A percentile compares a stretch with the other conserved stretches of the same genome.
phyloP scores from a whole-genome alignment of 192 early-diverging fungal species.

The Obelidium mucronatum region DNA sequence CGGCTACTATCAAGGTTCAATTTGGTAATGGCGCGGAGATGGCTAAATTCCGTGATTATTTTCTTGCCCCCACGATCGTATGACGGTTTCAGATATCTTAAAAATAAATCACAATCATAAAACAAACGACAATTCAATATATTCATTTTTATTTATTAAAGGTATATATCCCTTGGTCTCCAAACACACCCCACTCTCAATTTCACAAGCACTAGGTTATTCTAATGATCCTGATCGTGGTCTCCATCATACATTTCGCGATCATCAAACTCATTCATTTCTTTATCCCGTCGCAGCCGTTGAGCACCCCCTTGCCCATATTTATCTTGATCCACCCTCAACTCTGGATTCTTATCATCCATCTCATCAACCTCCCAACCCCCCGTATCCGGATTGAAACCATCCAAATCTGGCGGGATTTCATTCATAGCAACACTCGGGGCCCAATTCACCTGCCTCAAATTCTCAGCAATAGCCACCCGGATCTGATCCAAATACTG shows the following conservation, averaged over 20 bases:
- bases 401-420: slow-evolving; percentile 59
- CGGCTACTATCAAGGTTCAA: too few relatives aligned
- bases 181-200: too few relatives aligned
- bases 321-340: slow-evolving; percentile 42
- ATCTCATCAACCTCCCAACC: slow-evolving; percentile 47
- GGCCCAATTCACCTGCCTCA: slow-evolving; percentile 73
- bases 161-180: too few relatives aligned
- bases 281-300: slow-evolving; percentile 38
- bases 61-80: too few relatives aligned
- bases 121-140: too few relatives aligned
- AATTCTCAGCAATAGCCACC: slow-evolving; percentile 63
- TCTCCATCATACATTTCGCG: slow-evolving; percentile 55
- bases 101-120: too few relatives aligned
- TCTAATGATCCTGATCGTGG: slow-evolving; percentile 43
- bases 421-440: slow-evolving; percentile 88
- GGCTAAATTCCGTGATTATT: too few relatives aligned
- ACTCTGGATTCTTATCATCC: slow-evolving; percentile 48
- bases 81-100: too few relatives aligned
- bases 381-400: slow-evolving; percentile 40
- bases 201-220: too few relatives aligned
- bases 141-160: too few relatives aligned
- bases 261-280: slow-evolving; percentile 40
- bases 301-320: slow-evolving; percentile 17
- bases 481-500: slow-evolving; percentile 83
- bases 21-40: too few relatives aligned